phyloP scores from a whole-genome alignment of 208 protist genomes.

The Willaertia magna region DNA sequence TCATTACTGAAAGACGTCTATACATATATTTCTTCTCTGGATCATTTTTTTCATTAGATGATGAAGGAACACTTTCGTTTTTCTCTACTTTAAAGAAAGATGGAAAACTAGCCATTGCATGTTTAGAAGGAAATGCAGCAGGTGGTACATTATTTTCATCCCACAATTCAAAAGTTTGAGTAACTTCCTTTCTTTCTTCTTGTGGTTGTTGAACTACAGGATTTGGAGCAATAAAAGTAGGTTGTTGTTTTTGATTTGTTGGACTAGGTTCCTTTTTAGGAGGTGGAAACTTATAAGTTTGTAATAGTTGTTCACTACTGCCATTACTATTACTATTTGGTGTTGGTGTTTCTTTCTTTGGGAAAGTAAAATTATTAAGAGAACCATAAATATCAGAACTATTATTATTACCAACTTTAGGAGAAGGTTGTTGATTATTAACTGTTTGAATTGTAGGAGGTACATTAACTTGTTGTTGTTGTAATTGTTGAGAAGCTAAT shows the following conservation, averaged over 20 bases:
- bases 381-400: neutral
- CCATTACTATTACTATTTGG: neutral
- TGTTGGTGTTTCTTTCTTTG: neutral
- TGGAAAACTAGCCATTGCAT: neutral
- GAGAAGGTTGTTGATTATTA: neutral
- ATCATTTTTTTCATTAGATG: neutral
- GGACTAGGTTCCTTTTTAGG: neutral
- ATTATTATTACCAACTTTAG: neutral
- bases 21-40: neutral
- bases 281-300: too few relatives aligned
- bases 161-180: slow-evolving; percentile 1
- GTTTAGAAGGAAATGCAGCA: neutral
- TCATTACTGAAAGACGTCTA: neutral
- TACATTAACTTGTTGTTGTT: neutral
- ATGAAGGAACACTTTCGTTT: neutral
- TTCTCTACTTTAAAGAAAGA: neutral
- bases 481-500: neutral
- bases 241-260: neutral
- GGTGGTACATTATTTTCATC: neutral
- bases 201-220: too few relatives aligned
- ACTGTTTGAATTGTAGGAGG: too few relatives aligned
- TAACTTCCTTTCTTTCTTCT: neutral
- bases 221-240: too few relatives aligned
- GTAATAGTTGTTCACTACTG: neutral
- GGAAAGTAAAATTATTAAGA: neutral